Evolutionary conservation across 805 yeast species (phyloP).

Genomic region (Torulaspora maleeae): DNA sequence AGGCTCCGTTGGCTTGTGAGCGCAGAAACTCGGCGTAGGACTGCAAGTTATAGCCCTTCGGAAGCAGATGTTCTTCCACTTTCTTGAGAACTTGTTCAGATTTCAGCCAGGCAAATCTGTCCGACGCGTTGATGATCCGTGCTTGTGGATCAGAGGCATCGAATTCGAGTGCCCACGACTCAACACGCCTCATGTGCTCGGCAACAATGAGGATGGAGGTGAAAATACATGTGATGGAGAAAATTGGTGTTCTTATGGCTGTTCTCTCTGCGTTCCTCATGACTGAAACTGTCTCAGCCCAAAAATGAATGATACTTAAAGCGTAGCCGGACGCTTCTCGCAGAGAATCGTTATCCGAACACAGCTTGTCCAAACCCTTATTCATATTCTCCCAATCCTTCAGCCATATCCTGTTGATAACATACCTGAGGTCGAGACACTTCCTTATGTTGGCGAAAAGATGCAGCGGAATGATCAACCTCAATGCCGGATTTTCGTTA

Average conservation of each 20-base stretch:
- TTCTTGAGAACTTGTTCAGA: slow-evolving; percentile 56
- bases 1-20: slow-evolving; percentile 54
- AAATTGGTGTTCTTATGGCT: slow-evolving; percentile 69
- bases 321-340: slow-evolving; percentile 59
- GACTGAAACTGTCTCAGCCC: slow-evolving; percentile 69
- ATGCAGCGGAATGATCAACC: slow-evolving; percentile 61
- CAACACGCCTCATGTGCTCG: slow-evolving; percentile 56
- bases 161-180: slow-evolving; percentile 44
- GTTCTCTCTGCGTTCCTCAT: slow-evolving; percentile 61
- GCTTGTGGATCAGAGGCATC: slow-evolving; percentile 21
- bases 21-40: slow-evolving; percentile 57
- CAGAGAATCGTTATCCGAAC: slow-evolving; percentile 55
- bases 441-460: slow-evolving; percentile 64
- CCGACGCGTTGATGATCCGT: slow-evolving; percentile 41
- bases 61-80: slow-evolving; percentile 54
- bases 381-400: slow-evolving; percentile 71
- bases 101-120: slow-evolving; percentile 60
- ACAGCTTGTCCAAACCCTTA: slow-evolving; percentile 41
- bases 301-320: slow-evolving; percentile 55
- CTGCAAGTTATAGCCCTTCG: slow-evolving; percentile 45
- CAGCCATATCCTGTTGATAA: slow-evolving; percentile 54
- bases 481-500: slow-evolving; percentile 52
- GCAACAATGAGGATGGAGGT: slow-evolving; percentile 58
- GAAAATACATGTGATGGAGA: slow-evolving; percentile 66
- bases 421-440: slow-evolving; percentile 56